Conservation (phyloP, 2,329 filamentous ascomycete genomes). For the Fusarium scirpi region DNA sequence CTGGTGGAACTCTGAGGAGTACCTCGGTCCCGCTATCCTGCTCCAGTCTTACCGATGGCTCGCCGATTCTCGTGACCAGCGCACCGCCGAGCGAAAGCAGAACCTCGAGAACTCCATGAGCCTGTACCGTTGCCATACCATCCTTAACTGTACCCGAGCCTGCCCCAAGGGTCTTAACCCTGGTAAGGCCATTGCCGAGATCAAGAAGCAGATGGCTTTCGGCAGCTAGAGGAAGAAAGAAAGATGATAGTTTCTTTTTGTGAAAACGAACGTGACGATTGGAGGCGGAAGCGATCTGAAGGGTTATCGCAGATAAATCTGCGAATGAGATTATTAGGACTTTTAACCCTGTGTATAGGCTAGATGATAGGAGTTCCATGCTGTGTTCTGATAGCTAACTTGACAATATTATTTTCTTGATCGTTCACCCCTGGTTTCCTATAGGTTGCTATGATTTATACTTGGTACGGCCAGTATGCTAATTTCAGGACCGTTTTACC, state of each 20-base stretch:
- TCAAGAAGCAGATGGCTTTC: constrained; percentile 95
- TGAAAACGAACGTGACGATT: constrained; percentile 33
- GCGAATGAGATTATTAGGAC: constrained; percentile 44
- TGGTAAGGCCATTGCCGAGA: constrained; percentile 93
- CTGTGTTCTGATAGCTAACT: constrained; percentile 47
- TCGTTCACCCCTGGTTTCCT: constrained; percentile 29
- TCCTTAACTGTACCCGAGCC: constrained; percentile 97
- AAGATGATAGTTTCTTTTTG: constrained; percentile 16
- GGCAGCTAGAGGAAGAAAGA: constrained; percentile 44
- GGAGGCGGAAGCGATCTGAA: constrained; percentile 34
- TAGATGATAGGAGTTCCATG: constrained; percentile 46
- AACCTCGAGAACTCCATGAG: constrained; percentile 99
- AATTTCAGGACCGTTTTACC: not conserved
- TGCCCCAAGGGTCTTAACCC: constrained; percentile 99
- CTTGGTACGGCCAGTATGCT: not conserved
- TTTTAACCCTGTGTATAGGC: constrained; percentile 48
- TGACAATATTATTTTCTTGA: constrained; percentile 45
- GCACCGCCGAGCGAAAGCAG: constrained; percentile 86
- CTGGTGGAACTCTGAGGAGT: constrained; percentile 99
- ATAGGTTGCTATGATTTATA: not conserved
- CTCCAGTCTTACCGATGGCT: constrained; percentile 99
- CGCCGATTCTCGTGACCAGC: constrained; percentile 93
- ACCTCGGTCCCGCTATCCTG: constrained; percentile 95
- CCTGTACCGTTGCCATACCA: constrained; percentile 98
- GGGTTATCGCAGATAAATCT: constrained; percentile 40